Conservation (phyloP, 2,329 filamentous ascomycete species). For the Sporothrix pseudoabietina region DNA sequence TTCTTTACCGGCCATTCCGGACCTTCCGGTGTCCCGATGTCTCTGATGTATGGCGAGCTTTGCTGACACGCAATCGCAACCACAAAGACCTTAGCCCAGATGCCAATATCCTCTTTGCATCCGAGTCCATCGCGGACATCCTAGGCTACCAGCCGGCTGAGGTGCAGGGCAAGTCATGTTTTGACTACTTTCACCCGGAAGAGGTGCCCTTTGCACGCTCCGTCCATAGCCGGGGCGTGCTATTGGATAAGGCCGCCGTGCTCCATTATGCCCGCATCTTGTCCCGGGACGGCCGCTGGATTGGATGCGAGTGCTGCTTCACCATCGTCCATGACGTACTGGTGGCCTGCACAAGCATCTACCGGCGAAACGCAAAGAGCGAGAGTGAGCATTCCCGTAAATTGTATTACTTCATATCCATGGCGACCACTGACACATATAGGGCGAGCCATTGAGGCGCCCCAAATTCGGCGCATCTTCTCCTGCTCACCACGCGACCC, state of each 20-base stretch:
- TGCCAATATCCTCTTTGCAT: slow-evolving; percentile 79
- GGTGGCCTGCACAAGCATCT: slow-evolving; percentile 81
- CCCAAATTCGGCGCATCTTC: slow-evolving; percentile 76
- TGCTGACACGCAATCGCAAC: neutral
- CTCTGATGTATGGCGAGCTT: neutral
- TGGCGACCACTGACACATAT: neutral
- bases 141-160: slow-evolving; percentile 78
- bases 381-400: slow-evolving; percentile 60
- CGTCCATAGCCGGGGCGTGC: slow-evolving; percentile 71
- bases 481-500: slow-evolving; percentile 80
- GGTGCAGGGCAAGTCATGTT: slow-evolving; percentile 73
- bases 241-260: slow-evolving; percentile 81
- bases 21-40: neutral
- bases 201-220: slow-evolving; percentile 74
- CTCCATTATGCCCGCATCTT: slow-evolving; percentile 76
- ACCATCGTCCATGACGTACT: slow-evolving; percentile 86
- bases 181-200: slow-evolving; percentile 83
- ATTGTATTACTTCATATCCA: neutral
- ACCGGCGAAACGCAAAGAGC: slow-evolving; percentile 67
- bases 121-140: slow-evolving; percentile 80
- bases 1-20: slow-evolving; percentile 33
- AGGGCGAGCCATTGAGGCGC: slow-evolving; percentile 78
- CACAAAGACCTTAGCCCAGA: slow-evolving; percentile 69
- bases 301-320: slow-evolving; percentile 86
- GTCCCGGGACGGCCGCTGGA: slow-evolving; percentile 69